These are phyloP conservation scores for Solidago caesia DNA, from an alignment of 129 eudicot species.

Conservation along the genomic window DNA sequence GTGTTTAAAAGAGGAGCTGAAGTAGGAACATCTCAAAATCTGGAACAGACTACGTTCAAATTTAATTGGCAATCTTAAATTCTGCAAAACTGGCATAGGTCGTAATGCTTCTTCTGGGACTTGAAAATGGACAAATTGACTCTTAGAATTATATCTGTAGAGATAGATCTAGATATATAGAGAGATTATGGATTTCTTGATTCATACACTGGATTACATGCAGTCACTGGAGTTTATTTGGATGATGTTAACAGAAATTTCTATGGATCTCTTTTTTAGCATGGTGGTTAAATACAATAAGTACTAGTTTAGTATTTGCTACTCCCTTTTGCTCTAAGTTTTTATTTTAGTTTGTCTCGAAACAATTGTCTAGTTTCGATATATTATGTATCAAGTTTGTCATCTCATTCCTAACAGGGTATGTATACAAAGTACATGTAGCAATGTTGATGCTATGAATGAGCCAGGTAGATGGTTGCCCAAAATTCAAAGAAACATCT, in stretches of 20 bases:
- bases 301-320: background rate
- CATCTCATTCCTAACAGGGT: background rate
- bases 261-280: background rate
- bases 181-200: constrained; percentile 16
- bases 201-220: background rate
- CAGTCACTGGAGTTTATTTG: background rate
- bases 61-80: constrained; percentile 26
- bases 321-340: background rate
- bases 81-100: background rate
- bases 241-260: background rate
- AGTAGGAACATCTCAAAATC: constrained; percentile 1
- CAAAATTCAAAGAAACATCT: background rate
- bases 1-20: constrained; percentile 16
- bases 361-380: background rate
- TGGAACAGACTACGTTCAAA: constrained; percentile 28
- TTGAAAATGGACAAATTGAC: too few relatives aligned
- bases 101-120: background rate
- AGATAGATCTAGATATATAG: constrained; percentile 1
- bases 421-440: background rate
- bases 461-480: background rate
- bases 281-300: constrained; percentile 6
- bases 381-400: background rate
- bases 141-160: constrained; percentile 1
- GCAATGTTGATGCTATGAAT: background rate
- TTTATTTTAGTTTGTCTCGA: background rate